These are phyloP conservation scores for Pythium utonaiense DNA, from an alignment of 352 stramenopile species.

Conservation along the genomic window DNA sequence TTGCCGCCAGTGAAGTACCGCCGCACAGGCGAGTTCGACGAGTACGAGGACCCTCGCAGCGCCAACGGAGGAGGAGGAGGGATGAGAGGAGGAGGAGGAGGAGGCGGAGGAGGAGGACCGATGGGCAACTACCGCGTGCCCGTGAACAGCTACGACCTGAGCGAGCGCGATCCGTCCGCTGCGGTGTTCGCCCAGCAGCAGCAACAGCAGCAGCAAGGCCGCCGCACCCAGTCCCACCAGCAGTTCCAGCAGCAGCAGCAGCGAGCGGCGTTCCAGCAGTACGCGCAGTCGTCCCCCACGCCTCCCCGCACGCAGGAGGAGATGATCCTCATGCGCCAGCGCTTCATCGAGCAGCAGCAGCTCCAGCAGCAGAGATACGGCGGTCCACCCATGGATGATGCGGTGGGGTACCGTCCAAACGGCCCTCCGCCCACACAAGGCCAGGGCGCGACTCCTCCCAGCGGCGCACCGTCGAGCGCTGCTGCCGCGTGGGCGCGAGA, in stretches of 20 bases:
- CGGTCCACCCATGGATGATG: constrained; percentile 10
- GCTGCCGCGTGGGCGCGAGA: constrained; percentile 21
- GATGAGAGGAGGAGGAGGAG: constrained; percentile 7
- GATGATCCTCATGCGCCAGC: constrained; percentile 15
- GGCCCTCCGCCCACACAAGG: not conserved
- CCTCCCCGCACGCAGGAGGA: constrained; percentile 14
- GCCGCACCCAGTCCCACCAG: not conserved
- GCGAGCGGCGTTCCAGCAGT: constrained; percentile 33
- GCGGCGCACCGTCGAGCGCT: constrained; percentile 3
- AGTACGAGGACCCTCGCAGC: constrained; percentile 10
- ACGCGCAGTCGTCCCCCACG: constrained; percentile 12
- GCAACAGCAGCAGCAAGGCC: constrained; percentile 5
- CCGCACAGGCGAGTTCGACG: constrained; percentile 11
- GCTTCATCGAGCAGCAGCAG: constrained; percentile 18
- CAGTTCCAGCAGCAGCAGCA: constrained; percentile 30
- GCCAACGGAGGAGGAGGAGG: not conserved
- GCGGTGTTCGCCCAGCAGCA: constrained; percentile 1
- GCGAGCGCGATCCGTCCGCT: not conserved
- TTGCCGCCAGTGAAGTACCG: constrained; percentile 17
- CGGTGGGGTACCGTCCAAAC: constrained; percentile 8
- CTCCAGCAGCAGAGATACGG: not conserved
- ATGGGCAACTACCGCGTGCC: constrained; percentile 9
- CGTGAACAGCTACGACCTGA: constrained; percentile 13
- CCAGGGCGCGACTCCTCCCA: not conserved
- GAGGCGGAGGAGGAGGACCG: not conserved